Evolutionary conservation across 2,329 filamentous ascomycete species (phyloP).

Genomic region (Dactylonectria estremocensis): DNA sequence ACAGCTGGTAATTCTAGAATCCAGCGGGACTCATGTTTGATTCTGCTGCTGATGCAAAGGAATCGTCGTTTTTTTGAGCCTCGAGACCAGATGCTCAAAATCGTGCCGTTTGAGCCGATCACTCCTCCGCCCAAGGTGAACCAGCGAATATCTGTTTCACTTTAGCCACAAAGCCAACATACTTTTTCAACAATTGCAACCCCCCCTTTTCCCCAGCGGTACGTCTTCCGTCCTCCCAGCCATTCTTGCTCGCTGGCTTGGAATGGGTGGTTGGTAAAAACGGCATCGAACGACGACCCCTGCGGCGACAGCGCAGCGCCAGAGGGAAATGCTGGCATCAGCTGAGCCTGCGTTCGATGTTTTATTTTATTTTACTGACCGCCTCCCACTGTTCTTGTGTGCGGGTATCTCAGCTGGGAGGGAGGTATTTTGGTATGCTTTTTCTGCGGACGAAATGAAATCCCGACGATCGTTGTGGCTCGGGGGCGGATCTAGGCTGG

Average conservation of each 20-base stretch:
- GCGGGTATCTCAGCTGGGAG: neutral
- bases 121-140: too few relatives aligned
- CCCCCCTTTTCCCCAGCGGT: too few relatives aligned
- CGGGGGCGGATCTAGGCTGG: too few relatives aligned
- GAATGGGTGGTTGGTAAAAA: too few relatives aligned
- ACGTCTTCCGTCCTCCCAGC: too few relatives aligned
- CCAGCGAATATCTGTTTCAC: too few relatives aligned
- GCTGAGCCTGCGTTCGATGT: conserved; percentile 24
- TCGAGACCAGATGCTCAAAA: too few relatives aligned
- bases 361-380: conserved; percentile 21
- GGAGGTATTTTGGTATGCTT: too few relatives aligned
- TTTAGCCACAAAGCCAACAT: too few relatives aligned
- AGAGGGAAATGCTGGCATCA: conserved; percentile 22
- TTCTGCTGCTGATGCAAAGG: neutral
- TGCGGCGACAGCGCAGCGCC: conserved; percentile 3
- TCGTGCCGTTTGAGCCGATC: too few relatives aligned
- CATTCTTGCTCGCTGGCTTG: too few relatives aligned
- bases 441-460: conserved; percentile 3
- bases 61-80: neutral
- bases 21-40: neutral
- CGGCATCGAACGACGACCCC: neutral
- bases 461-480: conserved; percentile 13
- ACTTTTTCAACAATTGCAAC: too few relatives aligned
- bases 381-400: conserved; percentile 1
- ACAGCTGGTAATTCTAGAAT: neutral